Percentiles rank a stretch among this genome's conserved stretches.
Evolutionary conservation across 257 asterid species (phyloP).

Genomic region (Rubia yunnanensis): DNA sequence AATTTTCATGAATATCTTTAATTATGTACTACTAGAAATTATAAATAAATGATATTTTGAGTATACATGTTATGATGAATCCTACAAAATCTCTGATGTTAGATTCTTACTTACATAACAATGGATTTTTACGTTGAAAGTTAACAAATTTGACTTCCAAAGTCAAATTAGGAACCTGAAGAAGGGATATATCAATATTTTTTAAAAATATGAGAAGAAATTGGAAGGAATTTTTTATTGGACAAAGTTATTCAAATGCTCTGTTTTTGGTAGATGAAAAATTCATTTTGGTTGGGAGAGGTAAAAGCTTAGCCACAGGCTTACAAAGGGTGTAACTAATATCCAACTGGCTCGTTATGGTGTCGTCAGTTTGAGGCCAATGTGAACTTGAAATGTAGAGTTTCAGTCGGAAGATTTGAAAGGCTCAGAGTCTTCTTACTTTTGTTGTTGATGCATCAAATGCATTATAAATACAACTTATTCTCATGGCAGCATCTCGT

Average conservation of each 20-base stretch:
- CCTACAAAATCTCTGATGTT: not conserved
- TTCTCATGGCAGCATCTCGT: not conserved
- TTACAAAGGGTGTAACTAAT: not conserved
- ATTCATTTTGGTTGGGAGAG: not conserved
- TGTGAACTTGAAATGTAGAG: not conserved
- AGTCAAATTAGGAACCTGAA: too few relatives aligned
- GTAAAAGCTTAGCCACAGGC: not conserved
- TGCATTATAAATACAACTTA: not conserved
- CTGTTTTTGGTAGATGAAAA: not conserved
- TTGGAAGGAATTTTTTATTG: not conserved
- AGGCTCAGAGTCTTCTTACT: not conserved
- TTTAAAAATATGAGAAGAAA: not conserved
- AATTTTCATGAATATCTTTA: not conserved
- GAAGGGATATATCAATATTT: too few relatives aligned
- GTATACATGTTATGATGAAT: not conserved
- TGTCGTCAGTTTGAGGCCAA: not conserved
- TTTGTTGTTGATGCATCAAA: not conserved
- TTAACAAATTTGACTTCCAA: too few relatives aligned
- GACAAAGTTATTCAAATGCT: not conserved
- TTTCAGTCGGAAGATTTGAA: not conserved
- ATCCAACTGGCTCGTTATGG: not conserved
- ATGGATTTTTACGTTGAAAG: too few relatives aligned
- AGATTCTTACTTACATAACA: not conserved
- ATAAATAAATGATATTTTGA: too few relatives aligned
- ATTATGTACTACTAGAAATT: too few relatives aligned